Base-by-base conservation (phyloP, 2,329 filamentous ascomycete species). In the Coniochaeta sp. region DNA sequence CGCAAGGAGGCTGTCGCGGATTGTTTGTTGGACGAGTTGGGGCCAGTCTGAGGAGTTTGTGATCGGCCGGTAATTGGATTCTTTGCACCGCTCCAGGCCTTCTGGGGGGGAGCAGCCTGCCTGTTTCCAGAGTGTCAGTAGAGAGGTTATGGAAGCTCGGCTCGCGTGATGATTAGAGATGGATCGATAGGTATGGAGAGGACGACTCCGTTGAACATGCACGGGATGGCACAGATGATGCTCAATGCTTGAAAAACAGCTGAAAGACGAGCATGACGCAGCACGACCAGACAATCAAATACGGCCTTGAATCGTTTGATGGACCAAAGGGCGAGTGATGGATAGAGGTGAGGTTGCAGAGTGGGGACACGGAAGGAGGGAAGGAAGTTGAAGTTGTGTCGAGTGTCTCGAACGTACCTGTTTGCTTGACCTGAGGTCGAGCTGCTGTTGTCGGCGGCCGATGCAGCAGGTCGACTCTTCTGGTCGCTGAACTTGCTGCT, bases 401-500 rank as follows among this genome's bases (percentile, higher is more conserved):
- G 67, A 22, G 34, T 70, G 67, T 52, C 47, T 52, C 47, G 31
- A 52, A 70, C 71, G 71, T 65, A 72, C 71, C 71, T 72, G 47
- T 66, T 65, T 63, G 68, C 66, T 63, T 19, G 34, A 57, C 31
- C 26, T 38, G 68, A 64, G 62, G 62, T 67, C 58, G 68, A 64
- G 56, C 64, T 65, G 43, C n/a, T 47, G 43, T 38, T 57, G 31
- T 36, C 31, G 54, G 31, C 54, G 6, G 54, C 17, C 28, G 22
- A 22, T 22, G 54, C 31, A 57, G 68, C 66, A 61, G 65, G 61
- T 61, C 63, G 66, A 57, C 64, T 57, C 62, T 67, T 66, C 61
- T 64, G 66, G 62, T 69, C 67, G 63, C 66, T 65, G 59, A 71
- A 65, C 67, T 70, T 71, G 68, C 68, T 71, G 67, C 69, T 71